Evolutionary conservation across 2,329 filamentous ascomycete genomes (phyloP).

Genomic region (Xylaria sp.): DNA sequence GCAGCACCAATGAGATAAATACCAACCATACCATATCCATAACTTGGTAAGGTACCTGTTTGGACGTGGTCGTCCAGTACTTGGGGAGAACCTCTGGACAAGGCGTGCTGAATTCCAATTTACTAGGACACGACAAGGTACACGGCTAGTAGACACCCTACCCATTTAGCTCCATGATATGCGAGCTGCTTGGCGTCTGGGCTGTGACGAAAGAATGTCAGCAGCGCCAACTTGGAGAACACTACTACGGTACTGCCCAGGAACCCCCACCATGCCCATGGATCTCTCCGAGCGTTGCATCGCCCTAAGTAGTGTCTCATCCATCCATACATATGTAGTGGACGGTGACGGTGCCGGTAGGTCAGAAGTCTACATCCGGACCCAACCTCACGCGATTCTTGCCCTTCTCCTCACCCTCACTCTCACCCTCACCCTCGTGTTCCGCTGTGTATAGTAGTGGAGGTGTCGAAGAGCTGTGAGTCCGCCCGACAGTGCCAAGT

Average conservation of each 20-base stretch:
- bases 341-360: not conserved
- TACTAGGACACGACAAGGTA: too few species aligned
- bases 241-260: not conserved
- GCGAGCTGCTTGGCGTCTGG: constrained; percentile 15
- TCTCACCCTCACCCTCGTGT: not conserved
- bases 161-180: constrained; percentile 1
- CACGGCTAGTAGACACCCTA: too few species aligned
- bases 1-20: too few species aligned
- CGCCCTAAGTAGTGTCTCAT: not conserved
- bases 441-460: not conserved
- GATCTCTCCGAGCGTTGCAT: constrained; percentile 4
- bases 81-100: not conserved
- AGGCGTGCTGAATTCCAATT: too few species aligned
- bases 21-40: too few species aligned
- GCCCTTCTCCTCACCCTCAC: constrained; percentile 1
- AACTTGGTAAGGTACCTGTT: too few species aligned
- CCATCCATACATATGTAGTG: not conserved
- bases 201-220: constrained; percentile 24
- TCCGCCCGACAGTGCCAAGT: not conserved
- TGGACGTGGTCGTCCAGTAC: not conserved
- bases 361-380: constrained; percentile 10
- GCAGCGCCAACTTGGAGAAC: not conserved
- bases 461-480: not conserved
- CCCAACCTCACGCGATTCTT: constrained; percentile 22
- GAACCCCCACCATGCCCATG: constrained; percentile 25